These are phyloP conservation scores for Solanum habrochaites DNA, from an alignment of 257 asterid genomes.

Conservation along the genomic window DNA sequence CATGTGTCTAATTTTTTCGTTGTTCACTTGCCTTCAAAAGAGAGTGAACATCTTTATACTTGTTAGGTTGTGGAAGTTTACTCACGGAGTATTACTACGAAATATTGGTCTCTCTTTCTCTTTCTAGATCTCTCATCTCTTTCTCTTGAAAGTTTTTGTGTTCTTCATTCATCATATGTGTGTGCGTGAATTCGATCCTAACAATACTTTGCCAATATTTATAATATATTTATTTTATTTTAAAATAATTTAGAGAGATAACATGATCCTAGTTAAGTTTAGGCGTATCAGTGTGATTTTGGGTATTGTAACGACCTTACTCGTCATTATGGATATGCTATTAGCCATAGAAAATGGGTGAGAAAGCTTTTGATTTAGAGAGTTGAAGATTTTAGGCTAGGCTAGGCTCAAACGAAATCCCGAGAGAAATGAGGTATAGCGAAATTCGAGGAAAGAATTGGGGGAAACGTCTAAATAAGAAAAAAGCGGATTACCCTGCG, in stretches of 20 bases:
- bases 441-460: not conserved
- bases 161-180: too few species aligned
- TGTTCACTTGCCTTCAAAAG: not conserved
- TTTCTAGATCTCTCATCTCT: too few species aligned
- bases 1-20: not conserved
- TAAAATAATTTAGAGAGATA: not conserved
- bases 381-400: not conserved
- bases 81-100: too few species aligned
- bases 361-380: not conserved
- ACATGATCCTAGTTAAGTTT: not conserved
- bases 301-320: not conserved
- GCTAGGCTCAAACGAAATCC: too few species aligned
- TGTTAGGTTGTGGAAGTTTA: too few species aligned
- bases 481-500: too few species aligned
- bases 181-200: too few species aligned
- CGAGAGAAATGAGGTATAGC: not conserved
- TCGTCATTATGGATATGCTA: not conserved
- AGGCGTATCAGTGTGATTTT: not conserved
- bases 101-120: too few species aligned
- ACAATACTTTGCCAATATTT: not conserved
- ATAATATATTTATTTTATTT: too few species aligned
- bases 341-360: too few species aligned
- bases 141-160: too few species aligned
- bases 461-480: not conserved
- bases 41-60: not conserved